phyloP scores from a whole-genome alignment of 2,329 filamentous ascomycete species.

The Fusarium sp. region DNA sequence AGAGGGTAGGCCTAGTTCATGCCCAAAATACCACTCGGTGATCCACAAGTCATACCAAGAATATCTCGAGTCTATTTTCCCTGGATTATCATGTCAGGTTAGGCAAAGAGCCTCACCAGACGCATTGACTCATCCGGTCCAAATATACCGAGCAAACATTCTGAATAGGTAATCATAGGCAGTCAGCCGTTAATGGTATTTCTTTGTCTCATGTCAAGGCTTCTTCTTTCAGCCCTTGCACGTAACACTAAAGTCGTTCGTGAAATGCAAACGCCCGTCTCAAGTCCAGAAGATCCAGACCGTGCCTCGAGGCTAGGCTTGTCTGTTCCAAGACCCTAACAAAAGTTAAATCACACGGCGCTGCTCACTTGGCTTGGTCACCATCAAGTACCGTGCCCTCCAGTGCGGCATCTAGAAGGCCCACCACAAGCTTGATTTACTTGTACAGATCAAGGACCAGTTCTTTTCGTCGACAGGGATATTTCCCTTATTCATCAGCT shows the following conservation, averaged over 20 bases:
- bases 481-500: conserved; percentile 21
- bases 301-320: conserved; percentile 4
- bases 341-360: conserved; percentile 31
- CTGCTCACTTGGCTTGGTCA: conserved; percentile 10
- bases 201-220: conserved; percentile 19
- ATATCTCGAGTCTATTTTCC: conserved; percentile 9
- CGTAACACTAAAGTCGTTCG: conserved; percentile 19
- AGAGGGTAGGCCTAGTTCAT: conserved; percentile 2
- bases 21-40: conserved; percentile 4
- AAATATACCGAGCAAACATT: conserved; percentile 13
- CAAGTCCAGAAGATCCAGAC: conserved; percentile 15
- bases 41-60: conserved; percentile 25
- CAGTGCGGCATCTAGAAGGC: conserved; percentile 32
- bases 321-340: conserved; percentile 12
- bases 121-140: conserved; percentile 12
- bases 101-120: conserved; percentile 33
- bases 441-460: conserved; percentile 16
- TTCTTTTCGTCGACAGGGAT: conserved; percentile 35
- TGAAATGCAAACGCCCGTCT: conserved; percentile 19
- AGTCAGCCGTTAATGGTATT: conserved; percentile 1
- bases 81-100: conserved; percentile 14
- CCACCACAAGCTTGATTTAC: conserved; percentile 9
- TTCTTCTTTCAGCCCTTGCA: conserved; percentile 15
- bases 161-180: background rate
- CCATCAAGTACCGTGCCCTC: conserved; percentile 20